These are phyloP conservation scores for Xylaria arbuscula DNA, from an alignment of 2,329 filamentous ascomycete species.

Conservation along the genomic window DNA sequence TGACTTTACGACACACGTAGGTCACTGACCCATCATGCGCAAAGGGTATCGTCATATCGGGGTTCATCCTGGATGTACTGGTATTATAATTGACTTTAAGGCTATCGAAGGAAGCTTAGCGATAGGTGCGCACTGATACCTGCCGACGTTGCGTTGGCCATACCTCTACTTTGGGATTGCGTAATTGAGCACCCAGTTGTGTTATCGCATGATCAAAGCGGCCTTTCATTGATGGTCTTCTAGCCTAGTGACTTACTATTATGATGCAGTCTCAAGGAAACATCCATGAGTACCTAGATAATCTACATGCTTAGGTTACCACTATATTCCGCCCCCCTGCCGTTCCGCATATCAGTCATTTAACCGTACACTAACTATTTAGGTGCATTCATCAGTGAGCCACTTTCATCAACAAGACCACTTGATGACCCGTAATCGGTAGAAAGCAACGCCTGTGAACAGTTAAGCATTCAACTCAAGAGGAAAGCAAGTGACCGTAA, in stretches of 20 bases:
- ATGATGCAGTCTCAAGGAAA: too few relatives aligned
- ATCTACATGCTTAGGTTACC: neutral
- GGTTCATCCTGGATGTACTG: conserved; percentile 1
- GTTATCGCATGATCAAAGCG: too few relatives aligned
- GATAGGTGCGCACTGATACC: neutral
- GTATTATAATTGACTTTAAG: conserved; percentile 2
- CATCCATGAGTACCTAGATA: too few relatives aligned
- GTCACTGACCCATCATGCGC: conserved; percentile 13
- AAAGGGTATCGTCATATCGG: conserved; percentile 12
- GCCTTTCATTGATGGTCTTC: too few relatives aligned
- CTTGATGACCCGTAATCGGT: neutral
- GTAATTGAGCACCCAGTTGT: too few relatives aligned
- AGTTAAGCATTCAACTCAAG: neutral
- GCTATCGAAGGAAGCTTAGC: neutral
- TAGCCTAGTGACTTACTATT: too few relatives aligned
- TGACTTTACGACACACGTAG: neutral
- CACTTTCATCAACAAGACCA: neutral
- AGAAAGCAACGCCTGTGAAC: neutral
- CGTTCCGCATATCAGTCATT: neutral
- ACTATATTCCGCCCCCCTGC: neutral
- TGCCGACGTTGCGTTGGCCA: too few relatives aligned
- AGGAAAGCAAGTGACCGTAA: neutral
- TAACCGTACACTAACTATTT: neutral
- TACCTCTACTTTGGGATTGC: too few relatives aligned
- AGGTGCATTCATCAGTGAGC: neutral